phyloP scores from a whole-genome alignment of 768 basidiomycete species.

The Gyrodon lividus region DNA sequence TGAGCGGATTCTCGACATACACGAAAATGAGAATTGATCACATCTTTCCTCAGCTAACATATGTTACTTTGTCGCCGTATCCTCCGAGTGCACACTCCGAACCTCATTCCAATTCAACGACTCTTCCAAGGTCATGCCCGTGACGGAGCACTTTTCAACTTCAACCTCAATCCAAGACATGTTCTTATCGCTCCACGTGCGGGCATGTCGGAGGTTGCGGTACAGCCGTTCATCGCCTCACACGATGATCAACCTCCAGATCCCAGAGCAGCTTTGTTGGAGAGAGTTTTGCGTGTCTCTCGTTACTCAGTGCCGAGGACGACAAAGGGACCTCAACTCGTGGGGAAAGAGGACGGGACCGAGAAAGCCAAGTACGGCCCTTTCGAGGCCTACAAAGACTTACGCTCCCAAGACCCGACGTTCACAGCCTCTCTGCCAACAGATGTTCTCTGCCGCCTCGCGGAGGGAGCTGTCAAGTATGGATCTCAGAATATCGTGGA shows the following conservation, averaged over 20 bases:
- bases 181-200: conserved; percentile 15
- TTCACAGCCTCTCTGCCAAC: conserved; percentile 24
- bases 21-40: background rate
- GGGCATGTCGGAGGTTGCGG: conserved; percentile 7
- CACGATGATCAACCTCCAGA: conserved; percentile 3
- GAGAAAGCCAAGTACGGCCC: conserved; percentile 21
- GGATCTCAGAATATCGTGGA: conserved; percentile 35
- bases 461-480: conserved; percentile 28
- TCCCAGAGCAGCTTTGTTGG: conserved; percentile 18
- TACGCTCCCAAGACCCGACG: conserved; percentile 27
- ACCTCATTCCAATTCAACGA: conserved; percentile 23
- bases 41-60: conserved; percentile 53
- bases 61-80: conserved; percentile 73
- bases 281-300: conserved; percentile 28
- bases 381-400: conserved; percentile 26
- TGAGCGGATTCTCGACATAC: conserved; percentile 27
- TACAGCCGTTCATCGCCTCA: background rate
- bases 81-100: conserved; percentile 45
- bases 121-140: conserved; percentile 19
- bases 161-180: conserved; percentile 11
- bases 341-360: conserved; percentile 9
- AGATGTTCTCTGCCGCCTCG: conserved; percentile 29
- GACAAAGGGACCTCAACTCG: conserved; percentile 7
- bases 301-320: conserved; percentile 25
- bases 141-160: conserved; percentile 8